Evolutionary conservation across 345 rosid species (phyloP).

Genomic region (Acer saccharum): DNA sequence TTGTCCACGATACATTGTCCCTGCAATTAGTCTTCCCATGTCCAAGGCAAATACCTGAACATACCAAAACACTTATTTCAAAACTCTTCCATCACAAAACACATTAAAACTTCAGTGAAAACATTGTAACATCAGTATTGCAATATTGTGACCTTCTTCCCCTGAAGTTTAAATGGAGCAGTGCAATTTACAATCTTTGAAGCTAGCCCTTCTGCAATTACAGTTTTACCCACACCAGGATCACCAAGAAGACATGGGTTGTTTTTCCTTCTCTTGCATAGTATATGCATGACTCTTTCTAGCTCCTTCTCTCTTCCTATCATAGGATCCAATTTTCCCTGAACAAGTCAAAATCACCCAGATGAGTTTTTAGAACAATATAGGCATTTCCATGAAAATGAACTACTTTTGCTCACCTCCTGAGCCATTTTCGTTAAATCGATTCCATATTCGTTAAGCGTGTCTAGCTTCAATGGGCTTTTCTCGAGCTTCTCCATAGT

Average conservation of each 20-base stretch:
- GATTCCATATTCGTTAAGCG: slow-evolving; percentile 20
- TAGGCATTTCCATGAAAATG: not conserved
- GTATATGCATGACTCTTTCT: slow-evolving; percentile 23
- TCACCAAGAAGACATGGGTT: slow-evolving; percentile 39
- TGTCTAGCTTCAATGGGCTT: not conserved
- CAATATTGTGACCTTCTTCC: slow-evolving; percentile 26
- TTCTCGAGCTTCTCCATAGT: slow-evolving; percentile 24
- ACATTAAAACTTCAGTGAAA: not conserved
- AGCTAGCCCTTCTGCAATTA: slow-evolving; percentile 31
- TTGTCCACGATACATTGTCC: slow-evolving; percentile 23
- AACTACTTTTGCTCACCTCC: slow-evolving; percentile 10
- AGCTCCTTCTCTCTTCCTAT: slow-evolving; percentile 20
- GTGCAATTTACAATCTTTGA: not conserved
- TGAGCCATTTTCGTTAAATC: slow-evolving; percentile 15
- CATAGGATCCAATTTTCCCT: slow-evolving; percentile 28
- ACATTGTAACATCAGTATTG: not conserved
- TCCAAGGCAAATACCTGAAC: slow-evolving; percentile 31
- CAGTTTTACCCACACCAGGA: slow-evolving; percentile 41
- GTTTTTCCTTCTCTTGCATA: slow-evolving; percentile 28
- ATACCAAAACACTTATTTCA: not conserved
- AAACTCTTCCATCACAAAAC: not conserved
- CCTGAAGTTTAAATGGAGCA: slow-evolving; percentile 18
- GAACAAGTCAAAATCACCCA: not conserved
- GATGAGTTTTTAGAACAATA: too few relatives aligned
- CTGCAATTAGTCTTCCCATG: slow-evolving; percentile 32